phyloP scores from a whole-genome alignment of 2,329 filamentous ascomycete species.

The Apiospora phragmitis region DNA sequence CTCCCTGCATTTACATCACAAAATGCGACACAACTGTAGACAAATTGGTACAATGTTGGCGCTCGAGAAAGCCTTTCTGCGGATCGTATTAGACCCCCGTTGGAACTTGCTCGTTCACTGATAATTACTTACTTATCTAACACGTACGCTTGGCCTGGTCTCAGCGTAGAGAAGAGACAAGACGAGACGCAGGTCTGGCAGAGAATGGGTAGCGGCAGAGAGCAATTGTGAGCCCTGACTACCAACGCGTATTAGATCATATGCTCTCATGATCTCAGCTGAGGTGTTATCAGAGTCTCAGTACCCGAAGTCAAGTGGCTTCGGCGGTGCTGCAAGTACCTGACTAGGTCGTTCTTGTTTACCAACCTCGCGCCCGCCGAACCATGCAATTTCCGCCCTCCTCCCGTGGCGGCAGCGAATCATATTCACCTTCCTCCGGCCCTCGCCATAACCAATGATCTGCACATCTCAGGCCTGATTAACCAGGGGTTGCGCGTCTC shows the following conservation, averaged over 20 bases:
- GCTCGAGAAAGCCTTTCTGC: not conserved
- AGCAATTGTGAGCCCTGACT: not conserved
- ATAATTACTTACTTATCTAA: not conserved
- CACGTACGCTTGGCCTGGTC: not conserved
- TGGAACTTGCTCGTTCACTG: not conserved
- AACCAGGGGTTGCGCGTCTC: not conserved
- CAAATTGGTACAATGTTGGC: not conserved
- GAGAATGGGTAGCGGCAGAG: not conserved
- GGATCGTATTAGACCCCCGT: not conserved
- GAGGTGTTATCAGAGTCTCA: not conserved
- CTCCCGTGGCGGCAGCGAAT: not conserved
- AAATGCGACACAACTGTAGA: not conserved
- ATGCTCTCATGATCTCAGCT: no score
- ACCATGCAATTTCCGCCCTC: conserved; percentile 1
- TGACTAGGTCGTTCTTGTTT: not conserved
- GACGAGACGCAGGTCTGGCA: not conserved
- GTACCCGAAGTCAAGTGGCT: not conserved
- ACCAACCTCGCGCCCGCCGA: not conserved
- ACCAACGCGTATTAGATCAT: not conserved
- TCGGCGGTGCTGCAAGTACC: not conserved
- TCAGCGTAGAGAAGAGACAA: not conserved
- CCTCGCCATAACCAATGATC: not conserved
- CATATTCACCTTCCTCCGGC: not conserved
- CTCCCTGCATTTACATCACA: not conserved
- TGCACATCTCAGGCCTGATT: not conserved